Conservation (phyloP, 257 asterid species). For the Solanum tarapatanum region DNA sequence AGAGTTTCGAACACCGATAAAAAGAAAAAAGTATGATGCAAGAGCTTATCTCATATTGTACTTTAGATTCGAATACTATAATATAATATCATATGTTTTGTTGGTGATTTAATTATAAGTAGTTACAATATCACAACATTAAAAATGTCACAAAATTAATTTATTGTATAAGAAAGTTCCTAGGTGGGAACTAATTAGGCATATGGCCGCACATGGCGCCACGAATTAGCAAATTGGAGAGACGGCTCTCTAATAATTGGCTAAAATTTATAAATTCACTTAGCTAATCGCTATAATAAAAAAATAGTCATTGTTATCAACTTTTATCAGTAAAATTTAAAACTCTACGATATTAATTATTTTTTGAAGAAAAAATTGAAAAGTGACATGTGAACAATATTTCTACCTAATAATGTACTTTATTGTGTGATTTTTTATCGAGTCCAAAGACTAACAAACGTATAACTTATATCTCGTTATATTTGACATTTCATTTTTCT, state of each 20-base stretch:
- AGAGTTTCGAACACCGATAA: accelerated
- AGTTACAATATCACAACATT: neutral
- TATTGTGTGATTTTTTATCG: neutral
- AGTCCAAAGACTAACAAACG: neutral
- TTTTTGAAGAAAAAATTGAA: neutral
- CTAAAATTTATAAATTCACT: neutral
- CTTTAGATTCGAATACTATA: neutral
- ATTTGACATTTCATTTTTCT: neutral
- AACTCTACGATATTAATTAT: neutral
- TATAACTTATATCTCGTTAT: neutral
- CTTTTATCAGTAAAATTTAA: neutral
- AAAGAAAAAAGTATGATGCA: neutral
- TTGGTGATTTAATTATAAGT: neutral
- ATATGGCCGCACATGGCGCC: conserved; percentile 1
- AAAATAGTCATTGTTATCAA: neutral
- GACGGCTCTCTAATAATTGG: neutral
- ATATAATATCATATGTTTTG: neutral
- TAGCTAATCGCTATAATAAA: neutral
- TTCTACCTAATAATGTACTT: neutral
- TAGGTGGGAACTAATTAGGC: neutral
- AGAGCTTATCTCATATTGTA: neutral
- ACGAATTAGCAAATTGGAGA: neutral
- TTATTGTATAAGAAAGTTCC: neutral
- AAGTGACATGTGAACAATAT: neutral
- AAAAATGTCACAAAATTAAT: neutral